Base-by-base conservation (phyloP, 371 early-diverging fungal genomes). In the Mucor irregularis region DNA sequence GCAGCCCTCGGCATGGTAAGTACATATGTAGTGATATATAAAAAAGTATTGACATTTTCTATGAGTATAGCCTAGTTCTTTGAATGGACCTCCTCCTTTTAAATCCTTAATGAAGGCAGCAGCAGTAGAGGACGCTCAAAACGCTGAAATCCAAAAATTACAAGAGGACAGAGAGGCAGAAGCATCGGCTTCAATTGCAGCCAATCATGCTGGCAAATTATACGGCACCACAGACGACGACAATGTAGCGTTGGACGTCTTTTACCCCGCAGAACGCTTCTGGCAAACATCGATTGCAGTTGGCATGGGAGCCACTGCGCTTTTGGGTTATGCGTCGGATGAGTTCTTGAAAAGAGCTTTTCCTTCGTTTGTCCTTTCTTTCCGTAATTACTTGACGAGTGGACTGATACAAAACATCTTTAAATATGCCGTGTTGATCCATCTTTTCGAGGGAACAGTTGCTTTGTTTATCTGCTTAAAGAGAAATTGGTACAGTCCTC, bases 1-100 rank as follows among this genome's bases (percentile, higher is more conserved):
- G 39, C 24, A 28, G 78, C 78, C 4, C 50, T 78, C 11, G 78
- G 74, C 24, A 48, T 72, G 64, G 72, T 71, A 74, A 53, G 40
- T 39, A 39, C 22, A 10, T 5, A 24, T 22, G 2, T 13, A 14
- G 17, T 0, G 22, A 30, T n/a, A 39, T 30, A 29, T 29, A 42
- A 42, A 25, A 5, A 24, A 5, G 2, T n/a, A n/a, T 11, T 19
- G 19, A 16, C 17, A 16, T 33, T 22, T 50, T 31, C 30, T 7
- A 16, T 44, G 10, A 7, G 17, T 21, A n/a, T 62, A 76, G 76
- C 73, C 73, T 24, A 76, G 73, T 37, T 70, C 73, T 14, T 49
- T 73, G n/a, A 39, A 57, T 16, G 71, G 73, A 0, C 73, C 76
- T 22, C 76, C 76, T 2, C 73, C 71, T 2, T 34, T 76, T 4